Evolutionary conservation across 169 alveolate genomes (phyloP), one percentile per base, ranked within the genome.

Genomic region (Babesia ovata): DNA sequence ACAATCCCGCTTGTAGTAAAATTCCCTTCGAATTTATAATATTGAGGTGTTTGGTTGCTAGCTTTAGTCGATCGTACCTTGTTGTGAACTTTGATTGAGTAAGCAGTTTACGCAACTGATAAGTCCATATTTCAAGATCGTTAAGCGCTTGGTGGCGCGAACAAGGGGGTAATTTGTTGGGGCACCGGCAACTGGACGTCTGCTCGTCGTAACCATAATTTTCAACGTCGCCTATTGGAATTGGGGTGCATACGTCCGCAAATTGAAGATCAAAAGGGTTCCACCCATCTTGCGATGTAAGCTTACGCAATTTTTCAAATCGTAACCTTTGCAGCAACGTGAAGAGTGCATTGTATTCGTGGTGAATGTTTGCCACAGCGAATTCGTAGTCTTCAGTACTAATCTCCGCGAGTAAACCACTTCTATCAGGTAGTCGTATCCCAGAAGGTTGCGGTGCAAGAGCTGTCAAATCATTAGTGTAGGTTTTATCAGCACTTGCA

Each of bases 141-240:
- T 56, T 49, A 6, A 65, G 46, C 10, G 85, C 75, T 24, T 66
- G 77, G 22, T 62, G 57, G 29, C 33, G 62, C 17, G 70, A 63
- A 29, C 85, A 75, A 14, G 85, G 85, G 2, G 22, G 22, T 33
- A 56, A 19, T 4, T 45, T 45, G 29, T 48, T 67, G 33, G 85
- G 85, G 70, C 85, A 75, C 17, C 60, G 46, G 24, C 85, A 75
- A 56, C 70, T 75, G 11, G 69, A 50, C 13, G 85, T 75, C 33
- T 56, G 61, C 22, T 61, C 65, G 45, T 75, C 85, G 46, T 22
- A 75, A 17, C 77, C 70, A 29, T 63, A 75, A 24, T 61, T 28
- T 58, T 56, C 77, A 21, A 75, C 42, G 11, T 67, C 70, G 13
- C 54, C 70, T 7, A 56, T 33, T 13, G 56, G 69, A 22, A 66